Base-by-base conservation (phyloP, 106 monocot genomes). In the Dactylorhiza incarnata region DNA sequence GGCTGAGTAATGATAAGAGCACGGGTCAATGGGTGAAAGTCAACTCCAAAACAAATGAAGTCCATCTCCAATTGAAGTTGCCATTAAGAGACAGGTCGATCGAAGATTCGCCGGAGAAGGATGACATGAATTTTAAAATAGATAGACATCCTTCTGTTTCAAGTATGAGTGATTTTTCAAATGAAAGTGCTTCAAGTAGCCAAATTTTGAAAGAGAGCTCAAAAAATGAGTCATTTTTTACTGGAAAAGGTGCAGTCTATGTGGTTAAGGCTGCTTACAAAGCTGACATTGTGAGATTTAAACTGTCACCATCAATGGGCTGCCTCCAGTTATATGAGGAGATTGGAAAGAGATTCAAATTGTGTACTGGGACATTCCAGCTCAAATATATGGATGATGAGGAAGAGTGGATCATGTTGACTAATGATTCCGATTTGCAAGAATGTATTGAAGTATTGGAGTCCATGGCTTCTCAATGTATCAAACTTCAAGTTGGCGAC, bases 381-480 rank as follows among this genome's bases (percentile, higher is more conserved):
- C 84, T 96, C 43, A 93, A 96, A 73, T 93, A 96, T 72, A 79
- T 83, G 85, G 96, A 93, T 9, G 93, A 96, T 22, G 93, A 96
- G 76, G 90, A 90, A 15, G 93, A 96, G 48, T 96, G 96, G 96
- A 89, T 96, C 50, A 82, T 87, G 56, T 68, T 96, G 46, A 76
- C 69, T 3, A 86, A 47, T 23, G 91, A 93, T 8, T 77, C 85
- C 0, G 96, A 96, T 78, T 71, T 93, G 72, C 58, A 75, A 53
- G 93, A 93, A 67, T 89, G 91, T 25, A n/a, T 91, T 16, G 93
- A 96, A 26, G 85, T 91, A 2, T 78, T 89, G 76, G 90, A 90
- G 51, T 84, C 78, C 0, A 73, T 76, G 10, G 78, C 83, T 46
- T 81, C 90, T 0, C 53, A 73, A 3, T 85, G 63, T 12, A 48